Evolutionary conservation across 2,329 filamentous ascomycete genomes (phyloP).

Genomic region (Botrytis medusae): DNA sequence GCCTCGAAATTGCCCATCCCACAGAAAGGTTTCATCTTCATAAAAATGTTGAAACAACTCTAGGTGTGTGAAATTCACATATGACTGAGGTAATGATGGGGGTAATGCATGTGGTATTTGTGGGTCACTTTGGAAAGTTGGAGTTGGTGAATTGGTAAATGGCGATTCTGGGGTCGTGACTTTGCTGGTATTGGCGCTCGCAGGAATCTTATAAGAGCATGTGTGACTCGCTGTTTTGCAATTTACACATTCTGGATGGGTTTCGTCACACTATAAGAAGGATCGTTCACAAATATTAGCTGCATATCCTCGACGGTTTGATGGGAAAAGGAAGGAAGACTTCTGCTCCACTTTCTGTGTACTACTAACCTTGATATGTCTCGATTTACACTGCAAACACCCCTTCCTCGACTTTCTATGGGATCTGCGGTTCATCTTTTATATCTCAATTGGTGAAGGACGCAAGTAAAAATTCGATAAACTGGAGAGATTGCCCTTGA

Average conservation of each 20-base stretch:
- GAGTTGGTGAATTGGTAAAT: not conserved
- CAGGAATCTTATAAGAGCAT: slow-evolving; percentile 3
- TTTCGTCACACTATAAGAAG: slow-evolving; percentile 32
- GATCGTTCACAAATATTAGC: not conserved
- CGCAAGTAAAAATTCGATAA: not conserved
- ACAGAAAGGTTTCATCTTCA: not conserved
- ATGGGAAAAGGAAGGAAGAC: not conserved
- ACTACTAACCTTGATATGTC: slow-evolving; percentile 32
- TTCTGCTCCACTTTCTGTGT: not conserved
- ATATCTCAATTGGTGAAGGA: not conserved
- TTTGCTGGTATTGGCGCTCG: not conserved
- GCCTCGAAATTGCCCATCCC: not conserved
- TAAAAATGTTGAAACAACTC: slow-evolving; percentile 40
- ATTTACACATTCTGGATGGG: slow-evolving; percentile 28
- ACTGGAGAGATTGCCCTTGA: not conserved
- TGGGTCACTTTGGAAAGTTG: not conserved
- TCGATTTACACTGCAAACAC: slow-evolving; percentile 31
- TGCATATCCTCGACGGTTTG: not conserved
- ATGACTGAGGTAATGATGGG: slow-evolving; percentile 8
- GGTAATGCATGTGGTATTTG: not conserved
- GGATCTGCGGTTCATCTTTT: slow-evolving; percentile 25
- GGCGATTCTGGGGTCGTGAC: not conserved
- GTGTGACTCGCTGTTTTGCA: not conserved
- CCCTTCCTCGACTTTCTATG: slow-evolving; percentile 34
- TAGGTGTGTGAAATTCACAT: slow-evolving; percentile 39